Evolutionary conservation across 192 early-diverging fungal genomes (phyloP).

Genomic region (Jimgerdemannia lactiflua): DNA sequence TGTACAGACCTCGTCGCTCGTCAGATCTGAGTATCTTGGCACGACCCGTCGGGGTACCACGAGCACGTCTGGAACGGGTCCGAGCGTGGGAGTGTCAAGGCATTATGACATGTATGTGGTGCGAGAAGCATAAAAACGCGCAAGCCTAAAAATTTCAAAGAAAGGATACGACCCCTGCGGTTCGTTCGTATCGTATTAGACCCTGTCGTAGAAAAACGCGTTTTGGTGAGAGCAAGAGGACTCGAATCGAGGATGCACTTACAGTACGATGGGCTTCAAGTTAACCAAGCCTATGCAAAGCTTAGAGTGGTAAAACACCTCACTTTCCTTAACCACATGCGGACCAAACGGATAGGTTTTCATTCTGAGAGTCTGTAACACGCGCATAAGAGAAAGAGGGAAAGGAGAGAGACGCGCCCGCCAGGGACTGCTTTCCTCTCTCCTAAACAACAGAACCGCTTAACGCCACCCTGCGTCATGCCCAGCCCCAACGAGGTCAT

Average conservation of each 20-base stretch:
- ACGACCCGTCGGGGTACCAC: conserved; percentile 68
- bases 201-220: too few species aligned
- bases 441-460: too few species aligned
- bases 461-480: too few species aligned
- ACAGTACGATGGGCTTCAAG: conserved; percentile 88
- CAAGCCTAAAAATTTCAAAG: not conserved
- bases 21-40: conserved; percentile 73
- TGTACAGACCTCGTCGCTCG: conserved; percentile 63
- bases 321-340: conserved; percentile 57
- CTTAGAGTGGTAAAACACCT: conserved; percentile 74
- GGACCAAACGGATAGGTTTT: conserved; percentile 64
- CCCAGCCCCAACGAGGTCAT: not conserved
- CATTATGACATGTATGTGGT: not conserved
- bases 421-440: too few species aligned
- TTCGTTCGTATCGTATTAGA: not conserved
- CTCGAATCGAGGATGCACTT: conserved; percentile 16
- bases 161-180: conserved; percentile 34
- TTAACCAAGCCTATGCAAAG: conserved; percentile 84
- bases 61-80: conserved; percentile 67
- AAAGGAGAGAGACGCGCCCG: too few species aligned
- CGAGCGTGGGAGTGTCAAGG: conserved; percentile 8
- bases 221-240: too few species aligned
- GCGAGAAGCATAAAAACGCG: not conserved
- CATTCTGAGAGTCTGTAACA: not conserved
- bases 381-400: not conserved